Percentiles rank a stretch among this genome's conserved stretches.
Evolutionary conservation across 345 rosid genomes (phyloP).

Genomic region (Cardamine occulta): DNA sequence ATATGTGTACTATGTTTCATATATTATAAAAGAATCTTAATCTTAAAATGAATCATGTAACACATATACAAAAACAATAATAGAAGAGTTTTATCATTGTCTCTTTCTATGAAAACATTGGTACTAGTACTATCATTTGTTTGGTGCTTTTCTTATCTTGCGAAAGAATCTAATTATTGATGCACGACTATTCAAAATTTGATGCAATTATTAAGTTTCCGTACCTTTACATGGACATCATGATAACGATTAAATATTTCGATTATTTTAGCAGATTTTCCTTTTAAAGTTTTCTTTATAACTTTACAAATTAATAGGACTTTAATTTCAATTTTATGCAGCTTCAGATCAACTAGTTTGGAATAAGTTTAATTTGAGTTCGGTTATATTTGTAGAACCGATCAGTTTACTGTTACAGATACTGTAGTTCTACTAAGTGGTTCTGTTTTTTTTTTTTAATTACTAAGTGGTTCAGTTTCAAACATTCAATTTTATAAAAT

Average conservation of each 20-base stretch:
- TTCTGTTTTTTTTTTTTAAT: too few species aligned
- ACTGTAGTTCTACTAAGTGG: too few species aligned
- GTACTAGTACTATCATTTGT: slow-evolving; percentile 13
- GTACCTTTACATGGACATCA: slow-evolving; percentile 32
- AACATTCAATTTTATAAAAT: neutral
- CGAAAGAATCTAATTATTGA: slow-evolving; percentile 26
- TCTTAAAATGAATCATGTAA: slow-evolving; percentile 25
- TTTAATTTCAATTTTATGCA: neutral
- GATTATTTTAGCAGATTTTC: neutral
- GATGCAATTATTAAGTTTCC: slow-evolving; percentile 28
- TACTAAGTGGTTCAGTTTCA: neutral
- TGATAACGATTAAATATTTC: slow-evolving; percentile 16
- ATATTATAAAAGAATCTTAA: slow-evolving; percentile 30
- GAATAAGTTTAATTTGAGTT: neutral
- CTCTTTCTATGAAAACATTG: slow-evolving; percentile 27
- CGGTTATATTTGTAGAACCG: too few species aligned
- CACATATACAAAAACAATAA: slow-evolving; percentile 5
- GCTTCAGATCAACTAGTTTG: neutral
- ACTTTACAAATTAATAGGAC: neutral
- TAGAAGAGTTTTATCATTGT: slow-evolving; percentile 26
- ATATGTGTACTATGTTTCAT: slow-evolving; percentile 38
- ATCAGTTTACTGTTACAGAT: too few species aligned
- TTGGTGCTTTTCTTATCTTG: slow-evolving; percentile 32
- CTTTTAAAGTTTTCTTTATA: neutral
- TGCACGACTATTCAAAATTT: slow-evolving; percentile 37